Conservation (phyloP, 75 land plant genomes). For the Picea sitchensis region DNA sequence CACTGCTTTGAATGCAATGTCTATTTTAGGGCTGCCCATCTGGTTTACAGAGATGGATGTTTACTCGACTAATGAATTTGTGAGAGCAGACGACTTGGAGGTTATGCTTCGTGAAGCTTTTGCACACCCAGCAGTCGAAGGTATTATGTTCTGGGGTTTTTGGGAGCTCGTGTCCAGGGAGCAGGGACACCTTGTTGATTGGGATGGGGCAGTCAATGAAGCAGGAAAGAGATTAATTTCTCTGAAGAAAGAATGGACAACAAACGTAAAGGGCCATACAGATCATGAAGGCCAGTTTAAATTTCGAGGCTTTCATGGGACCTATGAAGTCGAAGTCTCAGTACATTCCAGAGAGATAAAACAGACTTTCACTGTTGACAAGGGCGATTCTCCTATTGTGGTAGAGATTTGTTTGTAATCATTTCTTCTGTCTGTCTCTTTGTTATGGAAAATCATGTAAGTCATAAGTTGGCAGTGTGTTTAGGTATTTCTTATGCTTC, state of each 20-base stretch:
- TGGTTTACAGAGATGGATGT: constrained; percentile 98
- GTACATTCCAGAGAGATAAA: constrained; percentile 18
- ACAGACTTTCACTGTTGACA: constrained; percentile 54
- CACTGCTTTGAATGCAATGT: constrained; percentile 62
- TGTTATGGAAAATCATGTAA: constrained; percentile 82
- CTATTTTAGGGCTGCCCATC: constrained; percentile 70
- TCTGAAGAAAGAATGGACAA: constrained; percentile 81
- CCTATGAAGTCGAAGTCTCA: constrained; percentile 48
- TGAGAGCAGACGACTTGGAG: constrained; percentile 93
- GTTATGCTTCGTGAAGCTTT: constrained; percentile 85
- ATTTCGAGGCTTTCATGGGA: constrained; percentile 86
- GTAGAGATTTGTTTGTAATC: constrained; percentile 15
- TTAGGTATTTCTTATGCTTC: too few species aligned
- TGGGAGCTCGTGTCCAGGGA: constrained; percentile 84
- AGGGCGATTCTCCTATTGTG: constrained; percentile 44
- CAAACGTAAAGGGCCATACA: constrained; percentile 46
- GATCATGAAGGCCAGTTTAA: constrained; percentile 53
- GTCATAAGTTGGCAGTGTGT: too few species aligned
- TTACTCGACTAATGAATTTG: constrained; percentile 69
- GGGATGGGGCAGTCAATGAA: constrained; percentile 81
- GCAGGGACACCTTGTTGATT: constrained; percentile 69
- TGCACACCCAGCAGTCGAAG: constrained; percentile 92
- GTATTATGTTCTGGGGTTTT: constrained; percentile 93
- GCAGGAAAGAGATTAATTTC: constrained; percentile 68
- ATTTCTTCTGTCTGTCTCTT: constrained; percentile 66